Base-by-base conservation (phyloP, 2,329 filamentous ascomycete genomes). In the Penicillium sp. region DNA sequence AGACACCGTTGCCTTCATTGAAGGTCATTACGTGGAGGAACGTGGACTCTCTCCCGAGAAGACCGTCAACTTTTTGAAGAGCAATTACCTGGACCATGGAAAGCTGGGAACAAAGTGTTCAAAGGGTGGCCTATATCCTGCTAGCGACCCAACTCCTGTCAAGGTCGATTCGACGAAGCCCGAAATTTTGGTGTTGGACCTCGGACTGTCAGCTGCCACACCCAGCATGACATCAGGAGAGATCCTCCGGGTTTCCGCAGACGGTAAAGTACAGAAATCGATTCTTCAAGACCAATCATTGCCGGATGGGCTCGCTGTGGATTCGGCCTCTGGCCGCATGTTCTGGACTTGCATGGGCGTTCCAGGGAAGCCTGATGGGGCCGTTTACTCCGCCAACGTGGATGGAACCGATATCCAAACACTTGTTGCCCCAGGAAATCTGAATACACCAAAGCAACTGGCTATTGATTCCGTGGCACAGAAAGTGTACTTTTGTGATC, bases 281-380 rank as follows among this genome's bases (percentile, higher is more conserved):
- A 49, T 69, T 3, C 49, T 64, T 16, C 58, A 48, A n/a, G 55
- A 48, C 9, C 62, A 68, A 36, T 47, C 53, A 7, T 65, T 76
- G 7, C 81, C 81, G 2, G 80, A 82, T 51, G 80, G 81, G 0
- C 70, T 83, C 16, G 76, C 71, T 27, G 11, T 33, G 11, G 31
- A 33, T 33, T 33, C 31, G 13, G 5, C 5, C 5, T 33, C 31
- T 33, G 31, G 31, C 11, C 31, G 31, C 31, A 68, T 83, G 13
- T 82, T 80, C 62, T 83, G 79, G 80, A 82, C 79, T 9, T 76
- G 73, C 61, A 83, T 82, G 81, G 81, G 81, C 0, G 47, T 66
- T 2, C 73, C 74, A 0, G 66, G 58, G n/a, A 58, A 59, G 36
- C 19, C 73, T 31, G 74, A 82, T 55, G 81, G 81, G 11, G 68